Evolutionary conservation across 2,329 filamentous ascomycete genomes (phyloP).

Genomic region (Fusarium sp.): DNA sequence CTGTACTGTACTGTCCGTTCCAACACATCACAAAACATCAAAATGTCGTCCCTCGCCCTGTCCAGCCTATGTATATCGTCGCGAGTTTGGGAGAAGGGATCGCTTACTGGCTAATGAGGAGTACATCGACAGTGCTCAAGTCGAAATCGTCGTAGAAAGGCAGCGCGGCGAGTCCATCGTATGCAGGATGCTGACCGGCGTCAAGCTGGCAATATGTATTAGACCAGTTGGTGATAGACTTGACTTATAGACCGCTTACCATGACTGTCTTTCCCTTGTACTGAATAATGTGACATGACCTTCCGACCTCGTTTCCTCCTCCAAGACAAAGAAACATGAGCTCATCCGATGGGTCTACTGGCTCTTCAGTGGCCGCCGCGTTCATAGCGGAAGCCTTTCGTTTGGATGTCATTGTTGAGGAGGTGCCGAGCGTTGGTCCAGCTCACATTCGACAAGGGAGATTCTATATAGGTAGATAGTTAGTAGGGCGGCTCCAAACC

Average conservation of each 20-base stretch:
- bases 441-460: slow-evolving; percentile 34
- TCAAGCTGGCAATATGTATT: slow-evolving; percentile 74
- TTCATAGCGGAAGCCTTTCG: slow-evolving; percentile 85
- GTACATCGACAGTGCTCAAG: slow-evolving; percentile 94
- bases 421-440: slow-evolving; percentile 26
- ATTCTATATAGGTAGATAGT: slow-evolving; percentile 25
- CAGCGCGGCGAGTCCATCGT: slow-evolving; percentile 91
- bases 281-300: slow-evolving; percentile 97
- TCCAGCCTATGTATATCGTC: slow-evolving; percentile 45
- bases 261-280: slow-evolving; percentile 99
- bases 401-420: slow-evolving; percentile 83
- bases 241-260: slow-evolving; percentile 63
- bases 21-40: slow-evolving; percentile 45
- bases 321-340: slow-evolving; percentile 93
- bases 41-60: slow-evolving; percentile 45
- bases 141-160: slow-evolving; percentile 99
- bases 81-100: slow-evolving; percentile 30
- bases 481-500: slow-evolving; percentile 22
- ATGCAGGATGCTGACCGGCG: slow-evolving; percentile 95
- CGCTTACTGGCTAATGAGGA: slow-evolving; percentile 98
- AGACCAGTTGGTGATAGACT: slow-evolving; percentile 22
- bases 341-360: slow-evolving; percentile 92
- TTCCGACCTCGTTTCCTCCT: slow-evolving; percentile 95
- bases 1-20: slow-evolving; percentile 31
- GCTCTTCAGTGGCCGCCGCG: slow-evolving; percentile 76